These are phyloP conservation scores for Chlorophyllum brunneum DNA, from an alignment of 768 basidiomycete species.

Conservation along the genomic window DNA sequence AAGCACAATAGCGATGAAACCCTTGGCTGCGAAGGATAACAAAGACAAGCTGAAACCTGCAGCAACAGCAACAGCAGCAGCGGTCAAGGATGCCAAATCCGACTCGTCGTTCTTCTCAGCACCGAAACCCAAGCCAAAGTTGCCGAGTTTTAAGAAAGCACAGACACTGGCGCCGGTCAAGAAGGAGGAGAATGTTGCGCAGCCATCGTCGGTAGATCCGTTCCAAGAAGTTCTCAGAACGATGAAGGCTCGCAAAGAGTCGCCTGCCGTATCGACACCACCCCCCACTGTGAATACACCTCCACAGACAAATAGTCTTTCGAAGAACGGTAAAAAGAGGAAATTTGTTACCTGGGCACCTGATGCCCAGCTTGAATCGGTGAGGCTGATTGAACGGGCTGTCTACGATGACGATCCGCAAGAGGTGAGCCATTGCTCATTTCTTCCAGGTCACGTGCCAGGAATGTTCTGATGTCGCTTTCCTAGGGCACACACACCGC, in stretches of 20 bases:
- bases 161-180: conserved; percentile 31
- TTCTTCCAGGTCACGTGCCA: conserved; percentile 26
- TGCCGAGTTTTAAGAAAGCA: conserved; percentile 86
- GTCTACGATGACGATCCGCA: conserved; percentile 86
- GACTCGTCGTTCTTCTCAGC: conserved; percentile 89
- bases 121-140: conserved; percentile 77
- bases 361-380: conserved; percentile 66
- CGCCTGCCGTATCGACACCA: conserved; percentile 59
- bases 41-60: conserved; percentile 33
- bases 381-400: conserved; percentile 80
- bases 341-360: conserved; percentile 80
- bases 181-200: conserved; percentile 67
- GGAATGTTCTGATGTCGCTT: conserved; percentile 26
- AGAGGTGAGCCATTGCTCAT: conserved; percentile 65
- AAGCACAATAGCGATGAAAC: conserved; percentile 35
- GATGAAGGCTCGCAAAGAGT: conserved; percentile 63
- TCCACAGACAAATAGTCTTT: conserved; percentile 27
- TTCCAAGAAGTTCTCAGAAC: conserved; percentile 81
- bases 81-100: conserved; percentile 74
- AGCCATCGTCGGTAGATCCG: conserved; percentile 74
- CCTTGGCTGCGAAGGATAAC: conserved; percentile 48
- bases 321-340: conserved; percentile 55
- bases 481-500: conserved; percentile 67
- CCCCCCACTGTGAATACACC: conserved; percentile 36
- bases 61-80: conserved; percentile 22